Percentiles rank a stretch among this genome's conserved stretches.
Conservation (phyloP, 495 filamentous ascomycete genomes). For the Neurospora sp. region DNA sequence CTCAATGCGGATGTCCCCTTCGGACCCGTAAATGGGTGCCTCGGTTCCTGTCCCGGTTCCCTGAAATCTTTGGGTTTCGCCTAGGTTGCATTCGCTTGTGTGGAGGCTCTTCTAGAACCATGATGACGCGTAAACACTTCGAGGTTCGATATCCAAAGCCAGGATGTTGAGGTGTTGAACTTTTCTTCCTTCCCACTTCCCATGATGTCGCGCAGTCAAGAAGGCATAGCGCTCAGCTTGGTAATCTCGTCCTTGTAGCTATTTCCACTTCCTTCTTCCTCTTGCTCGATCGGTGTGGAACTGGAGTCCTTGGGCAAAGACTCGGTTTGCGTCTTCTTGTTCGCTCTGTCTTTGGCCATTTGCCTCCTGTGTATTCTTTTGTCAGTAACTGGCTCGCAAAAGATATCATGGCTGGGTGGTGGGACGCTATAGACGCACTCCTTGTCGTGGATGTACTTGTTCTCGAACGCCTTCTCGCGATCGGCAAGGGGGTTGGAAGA, state of each 20-base stretch:
- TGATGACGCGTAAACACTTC: background rate
- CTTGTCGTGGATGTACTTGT: conserved; percentile 24
- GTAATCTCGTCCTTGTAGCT: background rate
- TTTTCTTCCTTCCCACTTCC: background rate
- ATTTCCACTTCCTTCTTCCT: background rate
- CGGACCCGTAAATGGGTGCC: background rate
- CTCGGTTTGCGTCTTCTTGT: conserved; percentile 2
- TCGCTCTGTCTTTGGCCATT: conserved; percentile 14
- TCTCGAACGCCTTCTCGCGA: conserved; percentile 25
- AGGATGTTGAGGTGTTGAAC: background rate
- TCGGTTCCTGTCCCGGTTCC: background rate
- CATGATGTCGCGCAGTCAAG: background rate
- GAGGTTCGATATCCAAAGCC: background rate
- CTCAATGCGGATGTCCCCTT: background rate
- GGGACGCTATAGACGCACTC: conserved; percentile 10
- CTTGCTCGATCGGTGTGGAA: background rate
- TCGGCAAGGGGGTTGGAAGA: conserved; percentile 18
- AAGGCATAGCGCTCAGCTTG: background rate
- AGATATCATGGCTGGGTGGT: background rate
- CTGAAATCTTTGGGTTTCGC: background rate
- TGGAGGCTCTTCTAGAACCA: background rate
- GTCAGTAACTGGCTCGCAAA: background rate
- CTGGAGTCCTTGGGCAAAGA: background rate
- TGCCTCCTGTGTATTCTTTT: background rate
- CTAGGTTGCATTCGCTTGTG: background rate